Percentiles rank a stretch among this genome's conserved stretches.
Conservation (phyloP, 176 grass and related monocot genomes). For the Eleusine coracana region DNA sequence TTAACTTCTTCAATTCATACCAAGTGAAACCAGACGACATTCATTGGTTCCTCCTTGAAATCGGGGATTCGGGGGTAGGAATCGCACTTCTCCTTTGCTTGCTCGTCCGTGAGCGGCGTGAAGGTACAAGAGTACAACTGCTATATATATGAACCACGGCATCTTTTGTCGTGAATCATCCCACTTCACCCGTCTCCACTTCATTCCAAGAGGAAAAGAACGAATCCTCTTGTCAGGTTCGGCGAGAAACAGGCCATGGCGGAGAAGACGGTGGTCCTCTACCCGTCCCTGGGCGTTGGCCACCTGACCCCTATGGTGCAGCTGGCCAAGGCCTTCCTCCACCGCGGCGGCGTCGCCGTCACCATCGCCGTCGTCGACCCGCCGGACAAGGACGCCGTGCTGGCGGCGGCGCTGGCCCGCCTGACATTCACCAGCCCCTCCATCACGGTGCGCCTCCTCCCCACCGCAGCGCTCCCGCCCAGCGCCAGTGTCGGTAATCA, state of each 20-base stretch:
- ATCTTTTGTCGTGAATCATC: neutral
- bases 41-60: neutral
- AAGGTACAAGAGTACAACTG: too few species aligned
- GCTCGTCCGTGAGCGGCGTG: too few species aligned
- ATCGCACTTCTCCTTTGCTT: neutral
- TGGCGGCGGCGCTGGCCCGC: constrained; percentile 28
- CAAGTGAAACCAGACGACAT: neutral
- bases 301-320: constrained; percentile 64
- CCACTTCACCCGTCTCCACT: neutral
- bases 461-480: neutral
- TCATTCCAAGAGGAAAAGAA: neutral
- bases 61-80: too few species aligned
- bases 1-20: constrained; percentile 21
- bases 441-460: constrained; percentile 48
- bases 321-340: constrained; percentile 56
- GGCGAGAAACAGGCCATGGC: neutral
- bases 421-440: constrained; percentile 44
- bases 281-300: constrained; percentile 57
- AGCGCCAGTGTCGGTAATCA: too few species aligned
- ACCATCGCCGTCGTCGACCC: constrained; percentile 49
- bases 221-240: too few species aligned
- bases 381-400: constrained; percentile 22
- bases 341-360: constrained; percentile 39
- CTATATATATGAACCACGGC: neutral
- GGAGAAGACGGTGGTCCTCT: constrained; percentile 61